phyloP scores from a whole-genome alignment of 352 stramenopile species.

The Saprolegnia parasitica region DNA sequence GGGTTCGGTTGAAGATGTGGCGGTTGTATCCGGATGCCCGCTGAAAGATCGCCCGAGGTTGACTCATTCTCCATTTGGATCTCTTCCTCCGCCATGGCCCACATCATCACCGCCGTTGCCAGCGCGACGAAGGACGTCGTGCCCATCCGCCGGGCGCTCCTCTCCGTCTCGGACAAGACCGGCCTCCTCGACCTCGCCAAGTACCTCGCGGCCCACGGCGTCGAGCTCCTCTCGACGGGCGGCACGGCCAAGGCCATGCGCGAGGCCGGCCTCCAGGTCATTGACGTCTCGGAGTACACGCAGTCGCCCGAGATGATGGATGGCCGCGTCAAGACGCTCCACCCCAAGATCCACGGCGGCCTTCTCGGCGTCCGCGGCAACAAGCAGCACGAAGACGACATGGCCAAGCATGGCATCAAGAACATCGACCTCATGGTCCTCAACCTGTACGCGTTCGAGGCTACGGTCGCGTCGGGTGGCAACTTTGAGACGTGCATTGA shows the following conservation, averaged over 20 bases:
- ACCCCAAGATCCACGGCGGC: slow-evolving; percentile 99
- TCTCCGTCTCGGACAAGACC: slow-evolving; percentile 99
- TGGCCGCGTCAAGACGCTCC: slow-evolving; percentile 99
- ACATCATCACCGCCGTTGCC: slow-evolving; percentile 29
- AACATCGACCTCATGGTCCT: slow-evolving; percentile 99
- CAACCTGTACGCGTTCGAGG: slow-evolving; percentile 99
- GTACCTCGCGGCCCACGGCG: slow-evolving; percentile 88
- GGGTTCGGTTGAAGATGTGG: slow-evolving; percentile 4
- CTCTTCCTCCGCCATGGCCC: slow-evolving; percentile 19
- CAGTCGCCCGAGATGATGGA: slow-evolving; percentile 98
- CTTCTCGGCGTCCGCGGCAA: slow-evolving; percentile 98
- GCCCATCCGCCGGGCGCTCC: slow-evolving; percentile 92
- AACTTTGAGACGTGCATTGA: slow-evolving; percentile 99
- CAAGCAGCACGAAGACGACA: slow-evolving; percentile 94
- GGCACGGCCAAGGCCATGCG: slow-evolving; percentile 96
- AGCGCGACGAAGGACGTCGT: slow-evolving; percentile 63
- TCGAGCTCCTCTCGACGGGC: slow-evolving; percentile 98
- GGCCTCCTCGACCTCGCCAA: slow-evolving; percentile 96
- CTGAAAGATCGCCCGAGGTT: not conserved
- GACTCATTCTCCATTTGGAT: slow-evolving; percentile 10
- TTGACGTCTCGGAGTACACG: slow-evolving; percentile 98
- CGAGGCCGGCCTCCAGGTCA: slow-evolving; percentile 92
- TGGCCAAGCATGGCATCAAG: slow-evolving; percentile 93
- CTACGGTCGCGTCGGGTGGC: slow-evolving; percentile 88
- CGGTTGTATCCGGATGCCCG: slow-evolving; percentile 11